Evolutionary conservation across 257 asterid genomes (phyloP), one percentile per base, ranked within the genome.

Genomic region (Penstemon newberryi): DNA sequence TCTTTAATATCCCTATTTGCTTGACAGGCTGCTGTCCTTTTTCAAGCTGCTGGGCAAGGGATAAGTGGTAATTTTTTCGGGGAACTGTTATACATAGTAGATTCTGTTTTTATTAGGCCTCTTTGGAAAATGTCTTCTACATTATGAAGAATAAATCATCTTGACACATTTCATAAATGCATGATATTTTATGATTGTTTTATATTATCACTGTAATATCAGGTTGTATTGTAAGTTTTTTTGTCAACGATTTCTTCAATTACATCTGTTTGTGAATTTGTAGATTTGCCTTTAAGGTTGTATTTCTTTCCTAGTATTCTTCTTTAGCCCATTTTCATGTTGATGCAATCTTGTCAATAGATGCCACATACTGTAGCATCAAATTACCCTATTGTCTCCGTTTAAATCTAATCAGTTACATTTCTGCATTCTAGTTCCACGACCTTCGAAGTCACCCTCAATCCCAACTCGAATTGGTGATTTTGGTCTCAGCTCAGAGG

Each of bases 1-100:
- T 84, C 66, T 79, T 58, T 54, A 68, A 64, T 75, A 42, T 25
- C 33, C 33, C 33, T 25, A 25, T 61, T 69, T 54, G 49, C 56
- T 65, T 75, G 75, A 15, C 89, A 92, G 98, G 98, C 98, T 19
- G 98, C 98, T 43, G 86, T 83, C 67, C 91, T 87, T 70, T 92
- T 92, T 77, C 85, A 88, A 90, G 85, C 77, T 49, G 89, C 91
- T 73, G 95, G 88, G 63, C 75, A 75, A 65, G 83, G 79, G 61
- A 49, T 44, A 9, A 74, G 64, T 36, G 98, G 98, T 89, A 80
- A 51, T 60, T 25, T 25, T 25, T 61, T 72, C 78, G 69, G 13
- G 64, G 45, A 15, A 10, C 33, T 25, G 33, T 25, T 68, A 10
- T 70, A 43, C 56, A 39, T 25, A 4, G 40, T 70, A 47, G 42